Conservation (phyloP, 345 rosid species). For the Mercurialis annua region DNA sequence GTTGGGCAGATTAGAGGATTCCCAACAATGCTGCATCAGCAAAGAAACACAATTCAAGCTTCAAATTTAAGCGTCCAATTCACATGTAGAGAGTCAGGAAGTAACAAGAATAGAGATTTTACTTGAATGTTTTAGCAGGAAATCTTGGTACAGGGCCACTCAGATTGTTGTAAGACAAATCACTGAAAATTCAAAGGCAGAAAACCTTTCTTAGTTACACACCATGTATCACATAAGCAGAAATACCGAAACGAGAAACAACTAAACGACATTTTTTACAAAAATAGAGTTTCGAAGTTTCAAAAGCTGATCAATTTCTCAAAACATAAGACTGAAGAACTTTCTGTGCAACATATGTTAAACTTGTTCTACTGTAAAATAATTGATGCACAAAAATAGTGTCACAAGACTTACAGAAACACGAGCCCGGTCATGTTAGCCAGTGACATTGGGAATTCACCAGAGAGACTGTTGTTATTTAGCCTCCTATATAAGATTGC, state of each 20-base stretch:
- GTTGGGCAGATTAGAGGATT: conserved; percentile 86
- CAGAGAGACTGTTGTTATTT: conserved; percentile 83
- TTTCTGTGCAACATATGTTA: too few relatives aligned
- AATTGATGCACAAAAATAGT: conserved; percentile 6
- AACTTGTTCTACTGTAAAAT: too few relatives aligned
- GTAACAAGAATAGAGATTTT: conserved; percentile 21
- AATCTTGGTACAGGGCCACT: conserved; percentile 85
- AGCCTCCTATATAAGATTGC: conserved; percentile 57
- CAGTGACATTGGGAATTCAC: conserved; percentile 60
- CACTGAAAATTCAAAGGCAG: conserved; percentile 45
- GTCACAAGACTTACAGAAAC: conserved; percentile 59
- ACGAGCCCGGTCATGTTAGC: conserved; percentile 87
- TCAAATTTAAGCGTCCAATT: conserved; percentile 3
- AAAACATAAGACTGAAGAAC: too few relatives aligned
- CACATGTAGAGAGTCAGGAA: conserved; percentile 13
- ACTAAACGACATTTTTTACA: too few relatives aligned
- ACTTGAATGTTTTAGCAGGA: conserved; percentile 92
- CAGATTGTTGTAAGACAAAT: conserved; percentile 88
- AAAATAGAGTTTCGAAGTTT: too few relatives aligned
- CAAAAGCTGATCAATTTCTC: too few relatives aligned
- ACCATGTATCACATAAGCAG: too few relatives aligned
- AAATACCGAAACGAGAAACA: too few relatives aligned
- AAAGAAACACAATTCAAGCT: conserved; percentile 5
- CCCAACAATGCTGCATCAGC: conserved; percentile 67
- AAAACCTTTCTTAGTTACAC: background rate